Evolutionary conservation across 1,284 basidiomycete genomes (phyloP).

Genomic region (Austroboletus niveus): DNA sequence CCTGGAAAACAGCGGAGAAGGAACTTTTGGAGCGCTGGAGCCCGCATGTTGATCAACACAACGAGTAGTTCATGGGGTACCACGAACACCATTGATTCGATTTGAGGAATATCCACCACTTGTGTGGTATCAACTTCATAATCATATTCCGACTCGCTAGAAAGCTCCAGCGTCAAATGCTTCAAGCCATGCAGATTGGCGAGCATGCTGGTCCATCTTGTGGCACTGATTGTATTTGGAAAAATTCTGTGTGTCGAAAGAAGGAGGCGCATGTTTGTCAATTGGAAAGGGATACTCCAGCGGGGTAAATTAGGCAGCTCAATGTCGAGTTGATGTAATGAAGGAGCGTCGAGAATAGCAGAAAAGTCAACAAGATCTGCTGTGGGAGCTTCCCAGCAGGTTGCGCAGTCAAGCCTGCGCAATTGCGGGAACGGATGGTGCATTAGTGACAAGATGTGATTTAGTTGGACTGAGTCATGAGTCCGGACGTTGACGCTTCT

Average conservation of each 20-base stretch:
- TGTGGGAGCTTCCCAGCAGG: slow-evolving; percentile 15
- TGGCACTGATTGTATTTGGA: slow-evolving; percentile 13
- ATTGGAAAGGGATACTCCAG: slow-evolving; percentile 22
- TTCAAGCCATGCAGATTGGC: slow-evolving; percentile 36
- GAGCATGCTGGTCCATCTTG: slow-evolving; percentile 33
- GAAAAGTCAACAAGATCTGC: slow-evolving; percentile 23
- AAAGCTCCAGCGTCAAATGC: slow-evolving; percentile 42
- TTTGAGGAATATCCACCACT: slow-evolving; percentile 35
- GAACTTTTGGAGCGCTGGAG: slow-evolving; percentile 45
- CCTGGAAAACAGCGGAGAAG: slow-evolving; percentile 38
- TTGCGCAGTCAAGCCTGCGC: slow-evolving; percentile 27
- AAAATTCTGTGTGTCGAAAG: slow-evolving; percentile 11
- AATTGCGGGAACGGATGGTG: slow-evolving; percentile 27
- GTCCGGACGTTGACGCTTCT: slow-evolving; percentile 41
- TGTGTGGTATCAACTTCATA: slow-evolving; percentile 35
- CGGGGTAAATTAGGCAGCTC: slow-evolving; percentile 21
- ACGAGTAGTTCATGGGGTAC: slow-evolving; percentile 44
- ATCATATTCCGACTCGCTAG: slow-evolving; percentile 33
- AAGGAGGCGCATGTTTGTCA: slow-evolving; percentile 21
- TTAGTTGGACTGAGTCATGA: slow-evolving; percentile 36
- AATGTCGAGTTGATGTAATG: slow-evolving; percentile 21
- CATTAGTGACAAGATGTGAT: slow-evolving; percentile 40
- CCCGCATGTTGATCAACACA: slow-evolving; percentile 42
- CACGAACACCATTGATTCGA: slow-evolving; percentile 42
- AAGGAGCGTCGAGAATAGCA: slow-evolving; percentile 20